These are phyloP conservation scores for Fraxinus greggii DNA, from an alignment of 305 asterid genomes.

Conservation along the genomic window DNA sequence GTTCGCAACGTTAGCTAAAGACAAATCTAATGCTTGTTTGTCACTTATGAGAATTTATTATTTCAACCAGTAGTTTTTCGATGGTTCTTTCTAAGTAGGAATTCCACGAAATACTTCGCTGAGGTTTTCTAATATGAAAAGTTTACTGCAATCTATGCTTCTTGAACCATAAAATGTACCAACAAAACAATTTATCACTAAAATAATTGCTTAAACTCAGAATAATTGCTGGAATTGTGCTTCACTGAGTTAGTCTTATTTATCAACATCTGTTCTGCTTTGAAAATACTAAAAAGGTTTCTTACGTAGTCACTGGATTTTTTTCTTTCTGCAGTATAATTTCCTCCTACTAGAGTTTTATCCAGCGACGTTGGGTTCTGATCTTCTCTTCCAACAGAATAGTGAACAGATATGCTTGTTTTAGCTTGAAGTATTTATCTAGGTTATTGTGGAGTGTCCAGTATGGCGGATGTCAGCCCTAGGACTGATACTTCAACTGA, in stretches of 20 bases:
- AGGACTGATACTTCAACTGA: conserved; percentile 84
- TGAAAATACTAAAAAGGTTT: not conserved
- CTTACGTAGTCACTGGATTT: not conserved
- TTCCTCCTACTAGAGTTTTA: conserved; percentile 9
- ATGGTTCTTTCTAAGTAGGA: not conserved
- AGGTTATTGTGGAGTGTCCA: conserved; percentile 36
- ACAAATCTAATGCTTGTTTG: not conserved
- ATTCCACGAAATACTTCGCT: not conserved
- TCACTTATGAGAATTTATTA: not conserved
- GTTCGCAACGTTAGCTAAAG: not conserved
- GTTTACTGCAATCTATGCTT: not conserved
- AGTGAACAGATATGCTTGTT: conserved; percentile 24
- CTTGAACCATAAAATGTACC: not conserved
- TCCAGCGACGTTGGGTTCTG: conserved; percentile 11
- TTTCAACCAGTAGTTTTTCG: not conserved
- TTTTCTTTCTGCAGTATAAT: conserved; percentile 12
- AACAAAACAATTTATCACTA: not conserved
- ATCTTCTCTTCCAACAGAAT: conserved; percentile 21
- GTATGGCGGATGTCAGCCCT: conserved; percentile 80
- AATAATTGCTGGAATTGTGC: not conserved
- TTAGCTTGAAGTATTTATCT: conserved; percentile 30
- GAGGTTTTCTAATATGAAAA: not conserved
- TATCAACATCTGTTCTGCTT: not conserved
- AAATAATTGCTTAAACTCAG: not conserved
- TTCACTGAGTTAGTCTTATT: not conserved